Conservation (phyloP, 495 filamentous ascomycete genomes). For the Podospora tetraspora region DNA sequence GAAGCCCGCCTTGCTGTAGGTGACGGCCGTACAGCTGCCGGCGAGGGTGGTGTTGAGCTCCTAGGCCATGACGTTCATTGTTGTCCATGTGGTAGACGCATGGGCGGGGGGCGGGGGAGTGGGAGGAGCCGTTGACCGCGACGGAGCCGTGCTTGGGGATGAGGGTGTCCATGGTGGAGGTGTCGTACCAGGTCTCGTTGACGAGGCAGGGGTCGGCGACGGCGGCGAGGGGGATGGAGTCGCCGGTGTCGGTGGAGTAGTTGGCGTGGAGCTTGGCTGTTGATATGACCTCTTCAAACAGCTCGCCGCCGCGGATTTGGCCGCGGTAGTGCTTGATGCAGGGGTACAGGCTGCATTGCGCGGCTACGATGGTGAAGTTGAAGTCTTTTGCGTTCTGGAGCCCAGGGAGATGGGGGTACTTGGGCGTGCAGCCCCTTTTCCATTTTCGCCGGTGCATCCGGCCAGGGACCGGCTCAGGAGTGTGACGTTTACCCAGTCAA, state of each 20-base stretch:
- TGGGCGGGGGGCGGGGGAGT: not conserved
- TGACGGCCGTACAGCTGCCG: not conserved
- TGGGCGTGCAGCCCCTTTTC: not conserved
- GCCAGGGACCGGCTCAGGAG: not conserved
- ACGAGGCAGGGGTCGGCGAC: not conserved
- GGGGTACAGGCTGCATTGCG: slow-evolving; percentile 1
- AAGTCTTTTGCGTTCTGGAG: not conserved
- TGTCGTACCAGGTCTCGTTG: not conserved
- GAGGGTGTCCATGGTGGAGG: slow-evolving; percentile 1
- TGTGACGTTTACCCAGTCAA: slow-evolving; percentile 1
- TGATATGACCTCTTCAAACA: not conserved
- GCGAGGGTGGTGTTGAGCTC: not conserved
- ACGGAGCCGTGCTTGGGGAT: not conserved
- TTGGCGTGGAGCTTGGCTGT: not conserved
- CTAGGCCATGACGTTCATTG: not conserved
- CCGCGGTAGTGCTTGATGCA: slow-evolving; percentile 6
- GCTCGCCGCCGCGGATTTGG: slow-evolving; percentile 1
- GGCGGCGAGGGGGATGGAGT: not conserved
- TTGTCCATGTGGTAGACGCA: not conserved
- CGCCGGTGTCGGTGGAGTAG: not conserved
- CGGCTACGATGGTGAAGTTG: slow-evolving; percentile 4
- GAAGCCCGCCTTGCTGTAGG: not conserved
- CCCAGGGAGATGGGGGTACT: not conserved
- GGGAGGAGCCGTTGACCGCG: not conserved
- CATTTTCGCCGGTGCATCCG: not conserved